phyloP scores from a whole-genome alignment of 164 flowering plant species.

The Annona squamosa region DNA sequence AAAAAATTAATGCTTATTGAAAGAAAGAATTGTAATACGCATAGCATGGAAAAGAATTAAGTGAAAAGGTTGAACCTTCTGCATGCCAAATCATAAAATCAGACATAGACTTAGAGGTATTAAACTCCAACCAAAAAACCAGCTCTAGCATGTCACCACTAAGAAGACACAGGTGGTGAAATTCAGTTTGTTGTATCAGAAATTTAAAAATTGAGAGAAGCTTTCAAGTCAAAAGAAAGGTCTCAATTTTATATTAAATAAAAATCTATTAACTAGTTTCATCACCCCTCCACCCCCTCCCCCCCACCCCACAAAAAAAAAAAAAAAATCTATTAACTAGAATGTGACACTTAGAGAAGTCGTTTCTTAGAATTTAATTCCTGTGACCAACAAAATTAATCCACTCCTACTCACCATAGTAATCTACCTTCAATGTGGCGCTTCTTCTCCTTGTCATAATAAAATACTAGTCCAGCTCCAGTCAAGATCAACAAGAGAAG shows the following conservation, averaged over 20 bases:
- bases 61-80: not conserved
- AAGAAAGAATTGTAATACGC: not conserved
- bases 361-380: too few species aligned
- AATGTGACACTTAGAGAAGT: too few species aligned
- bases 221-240: not conserved
- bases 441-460: constrained; percentile 79
- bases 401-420: constrained; percentile 67
- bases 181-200: not conserved
- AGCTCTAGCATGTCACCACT: not conserved
- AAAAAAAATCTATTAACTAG: not conserved
- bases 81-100: not conserved
- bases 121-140: not conserved
- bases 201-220: not conserved
- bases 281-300: not conserved
- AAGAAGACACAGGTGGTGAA: not conserved
- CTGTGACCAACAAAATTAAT: not conserved
- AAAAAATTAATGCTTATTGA: too few species aligned
- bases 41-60: not conserved
- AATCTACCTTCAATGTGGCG: constrained; percentile 92
- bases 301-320: not conserved
- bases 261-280: too few species aligned
- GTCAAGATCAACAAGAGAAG: constrained; percentile 64
- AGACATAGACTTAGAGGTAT: too few species aligned
- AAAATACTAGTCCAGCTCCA: constrained; percentile 69
- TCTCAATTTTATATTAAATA: not conserved